Percentiles rank a stretch among this genome's conserved stretches.
phyloP scores from a whole-genome alignment of 164 flowering plant genomes.

The Chloranthus sessilifolius region DNA sequence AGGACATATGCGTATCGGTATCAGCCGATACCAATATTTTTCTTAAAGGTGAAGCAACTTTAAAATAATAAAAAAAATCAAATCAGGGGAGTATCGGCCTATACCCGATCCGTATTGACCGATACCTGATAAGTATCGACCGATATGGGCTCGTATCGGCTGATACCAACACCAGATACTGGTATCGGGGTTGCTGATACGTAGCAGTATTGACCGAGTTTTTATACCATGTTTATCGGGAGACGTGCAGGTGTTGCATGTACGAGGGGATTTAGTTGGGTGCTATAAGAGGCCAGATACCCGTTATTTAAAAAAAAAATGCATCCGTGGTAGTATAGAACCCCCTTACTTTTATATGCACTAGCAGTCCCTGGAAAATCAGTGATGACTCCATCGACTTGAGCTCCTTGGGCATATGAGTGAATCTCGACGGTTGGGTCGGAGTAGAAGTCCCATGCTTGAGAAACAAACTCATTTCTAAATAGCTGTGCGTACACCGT shows the following conservation, averaged over 20 bases:
- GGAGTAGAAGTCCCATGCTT: slow-evolving; percentile 85
- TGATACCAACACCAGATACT: too few relatives aligned
- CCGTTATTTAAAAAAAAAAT: neutral
- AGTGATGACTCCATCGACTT: slow-evolving; percentile 70
- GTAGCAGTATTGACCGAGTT: too few relatives aligned
- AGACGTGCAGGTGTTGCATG: neutral
- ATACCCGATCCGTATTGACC: too few relatives aligned
- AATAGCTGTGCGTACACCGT: slow-evolving; percentile 54
- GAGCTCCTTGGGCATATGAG: slow-evolving; percentile 32
- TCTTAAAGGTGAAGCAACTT: too few relatives aligned
- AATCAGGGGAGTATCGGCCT: too few relatives aligned
- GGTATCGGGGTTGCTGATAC: too few relatives aligned
- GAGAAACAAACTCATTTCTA: slow-evolving; percentile 74
- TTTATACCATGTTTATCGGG: too few relatives aligned
- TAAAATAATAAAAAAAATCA: too few relatives aligned
- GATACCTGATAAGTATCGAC: too few relatives aligned
- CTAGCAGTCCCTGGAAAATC: slow-evolving; percentile 82
- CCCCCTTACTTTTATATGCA: slow-evolving; percentile 66
- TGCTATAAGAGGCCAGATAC: neutral
- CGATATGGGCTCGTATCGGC: too few relatives aligned
- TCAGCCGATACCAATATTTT: too few relatives aligned
- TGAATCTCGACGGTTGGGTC: slow-evolving; percentile 76
- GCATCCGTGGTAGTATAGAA: neutral
- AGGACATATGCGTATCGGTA: too few relatives aligned
- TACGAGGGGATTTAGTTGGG: neutral